Evolutionary conservation across 2,329 filamentous ascomycete genomes (phyloP), one percentile per base, ranked within the genome.

Genomic region (Diplocarpon rosae): DNA sequence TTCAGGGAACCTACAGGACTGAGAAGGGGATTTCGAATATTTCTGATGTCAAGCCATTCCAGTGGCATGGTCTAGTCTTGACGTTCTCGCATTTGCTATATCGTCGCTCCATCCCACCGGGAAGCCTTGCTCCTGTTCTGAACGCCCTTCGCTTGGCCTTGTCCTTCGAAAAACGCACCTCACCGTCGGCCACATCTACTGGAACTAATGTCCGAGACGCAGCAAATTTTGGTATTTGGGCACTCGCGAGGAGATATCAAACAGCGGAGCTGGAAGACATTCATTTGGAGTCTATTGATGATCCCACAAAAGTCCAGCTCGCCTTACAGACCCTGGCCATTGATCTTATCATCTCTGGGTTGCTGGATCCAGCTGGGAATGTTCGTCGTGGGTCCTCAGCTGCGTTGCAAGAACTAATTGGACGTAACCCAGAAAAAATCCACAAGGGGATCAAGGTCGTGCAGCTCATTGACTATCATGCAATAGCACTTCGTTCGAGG

Each of bases 171-270:
- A 87, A 95, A 58, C 76, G 89, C 47, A 85, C 83, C 47, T 85
- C 82, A 37, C 76, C 86, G 0, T 87, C 86, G 2, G 90, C 92
- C n/a, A 79, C 75, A 11, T 89, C 86, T 2, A 71, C 90, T 10
- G 92, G 92, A 1, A 83, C 85, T 1, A 95, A 93, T 55, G 89
- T 98, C 13, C 78, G 92, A 37, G 92, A 98, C 66, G 90, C 92
- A 11, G 87, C 92, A 2, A 95, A 89, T 61, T 98, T 96, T 61
- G 92, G 92, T 6, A 82, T 96, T 17, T 98, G 92, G 92, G 84
- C 89, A 1, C 63, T 96, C 7, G 86, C 90, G 16, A 76, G 92
- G 44, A 81, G 90, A 43, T 98, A 96, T 57, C 80, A 77, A 1
- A 95, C 88, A 0, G 59, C 69, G 0, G 90, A 96, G 62, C 71